Percentiles rank a stretch among this genome's conserved stretches.
phyloP scores from a whole-genome alignment of 306 rosid species.

The Rosa multiflora region DNA sequence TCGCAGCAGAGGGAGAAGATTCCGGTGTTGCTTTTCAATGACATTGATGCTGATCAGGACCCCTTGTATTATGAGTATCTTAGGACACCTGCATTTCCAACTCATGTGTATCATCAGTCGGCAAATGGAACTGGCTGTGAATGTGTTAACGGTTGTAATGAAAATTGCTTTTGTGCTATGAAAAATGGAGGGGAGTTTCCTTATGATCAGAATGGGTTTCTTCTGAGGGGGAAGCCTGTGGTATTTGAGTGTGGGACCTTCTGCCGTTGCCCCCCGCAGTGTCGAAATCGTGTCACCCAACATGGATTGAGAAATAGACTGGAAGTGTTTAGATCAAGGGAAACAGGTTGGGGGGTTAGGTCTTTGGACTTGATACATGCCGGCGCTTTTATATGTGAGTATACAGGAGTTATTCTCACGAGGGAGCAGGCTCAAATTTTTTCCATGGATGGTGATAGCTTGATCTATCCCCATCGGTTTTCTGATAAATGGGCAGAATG shows the following conservation, averaged over 20 bases:
- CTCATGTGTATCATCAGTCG: slow-evolving; percentile 57
- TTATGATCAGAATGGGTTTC: slow-evolving; percentile 64
- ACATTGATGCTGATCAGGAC: slow-evolving; percentile 61
- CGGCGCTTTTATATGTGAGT: slow-evolving; percentile 90
- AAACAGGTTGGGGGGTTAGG: slow-evolving; percentile 98
- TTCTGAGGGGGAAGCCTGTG: slow-evolving; percentile 82
- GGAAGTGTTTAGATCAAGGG: slow-evolving; percentile 85
- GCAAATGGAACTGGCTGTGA: slow-evolving; percentile 64
- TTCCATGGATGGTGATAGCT: slow-evolving; percentile 84
- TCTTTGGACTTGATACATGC: slow-evolving; percentile 94
- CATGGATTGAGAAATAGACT: slow-evolving; percentile 61
- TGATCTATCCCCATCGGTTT: slow-evolving; percentile 72
- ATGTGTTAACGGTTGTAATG: slow-evolving; percentile 53
- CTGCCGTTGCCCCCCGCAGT: slow-evolving; percentile 73
- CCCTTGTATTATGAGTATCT: slow-evolving; percentile 76
- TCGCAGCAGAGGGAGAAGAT: slow-evolving; percentile 55
- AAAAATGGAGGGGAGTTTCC: slow-evolving; percentile 79
- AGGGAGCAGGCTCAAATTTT: slow-evolving; percentile 74
- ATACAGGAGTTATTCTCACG: slow-evolving; percentile 79
- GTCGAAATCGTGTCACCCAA: slow-evolving; percentile 78
- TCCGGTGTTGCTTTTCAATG: slow-evolving; percentile 64
- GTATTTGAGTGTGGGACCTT: slow-evolving; percentile 87
- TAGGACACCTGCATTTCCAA: slow-evolving; percentile 54
- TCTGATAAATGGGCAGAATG: slow-evolving; percentile 83
- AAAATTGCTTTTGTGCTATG: slow-evolving; percentile 71